A percentile compares a stretch with the other conserved stretches of the same genome.
Evolutionary conservation across 2,329 filamentous ascomycete genomes (phyloP).

Genomic region (Curvularia sp.): DNA sequence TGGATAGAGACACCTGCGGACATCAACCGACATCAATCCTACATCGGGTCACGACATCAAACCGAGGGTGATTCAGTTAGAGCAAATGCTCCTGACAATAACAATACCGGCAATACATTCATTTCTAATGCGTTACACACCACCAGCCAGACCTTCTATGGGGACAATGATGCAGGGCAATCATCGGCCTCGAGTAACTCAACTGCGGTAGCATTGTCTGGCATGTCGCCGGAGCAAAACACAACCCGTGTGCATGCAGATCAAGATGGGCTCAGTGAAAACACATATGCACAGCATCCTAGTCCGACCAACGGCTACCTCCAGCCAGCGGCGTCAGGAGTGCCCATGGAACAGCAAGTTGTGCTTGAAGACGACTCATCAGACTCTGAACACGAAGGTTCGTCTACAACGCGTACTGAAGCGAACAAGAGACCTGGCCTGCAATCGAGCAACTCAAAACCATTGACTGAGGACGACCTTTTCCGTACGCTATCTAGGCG

Average conservation of each 20-base stretch:
- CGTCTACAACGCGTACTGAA: constrained; percentile 29
- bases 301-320: not conserved
- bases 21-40: constrained; percentile 33
- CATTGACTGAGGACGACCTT: constrained; percentile 61
- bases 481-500: constrained; percentile 60
- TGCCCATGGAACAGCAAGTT: constrained; percentile 24
- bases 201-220: constrained; percentile 20
- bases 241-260: not conserved
- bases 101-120: constrained; percentile 16
- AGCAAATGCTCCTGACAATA: constrained; percentile 4
- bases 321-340: constrained; percentile 6
- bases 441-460: constrained; percentile 32
- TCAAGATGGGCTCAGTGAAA: not conserved
- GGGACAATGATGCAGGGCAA: constrained; percentile 13
- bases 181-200: constrained; percentile 24
- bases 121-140: constrained; percentile 33
- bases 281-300: not conserved
- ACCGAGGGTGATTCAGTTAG: constrained; percentile 11
- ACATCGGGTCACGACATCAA: constrained; percentile 27
- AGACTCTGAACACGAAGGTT: constrained; percentile 34
- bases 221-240: constrained; percentile 5
- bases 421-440: constrained; percentile 29
- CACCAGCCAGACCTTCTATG: constrained; percentile 25
- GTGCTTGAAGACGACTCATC: constrained; percentile 26
- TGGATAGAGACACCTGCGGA: constrained; percentile 48